Conservation (phyloP, 352 stramenopile genomes). For the Globisporangium takayamanum region DNA sequence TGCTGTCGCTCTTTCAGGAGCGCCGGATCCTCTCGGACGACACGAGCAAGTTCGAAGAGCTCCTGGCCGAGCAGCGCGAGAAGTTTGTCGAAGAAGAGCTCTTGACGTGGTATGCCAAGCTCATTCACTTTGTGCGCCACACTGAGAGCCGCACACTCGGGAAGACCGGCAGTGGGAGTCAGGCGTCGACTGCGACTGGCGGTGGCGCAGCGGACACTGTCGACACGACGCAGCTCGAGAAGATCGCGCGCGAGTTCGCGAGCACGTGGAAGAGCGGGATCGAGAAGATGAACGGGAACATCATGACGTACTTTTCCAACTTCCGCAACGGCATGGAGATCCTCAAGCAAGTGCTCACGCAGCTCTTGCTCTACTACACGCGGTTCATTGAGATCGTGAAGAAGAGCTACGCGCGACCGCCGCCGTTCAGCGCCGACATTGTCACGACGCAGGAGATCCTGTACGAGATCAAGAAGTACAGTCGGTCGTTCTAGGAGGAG, state of each 20-base stretch:
- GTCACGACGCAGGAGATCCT: constrained; percentile 95
- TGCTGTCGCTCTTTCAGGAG: constrained; percentile 94
- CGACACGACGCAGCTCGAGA: constrained; percentile 89
- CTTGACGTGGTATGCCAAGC: constrained; percentile 89
- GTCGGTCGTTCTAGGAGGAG: constrained; percentile 82
- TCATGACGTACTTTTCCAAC: constrained; percentile 97
- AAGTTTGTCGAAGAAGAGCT: constrained; percentile 97
- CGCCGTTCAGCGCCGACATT: constrained; percentile 91
- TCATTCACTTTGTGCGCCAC: constrained; percentile 97
- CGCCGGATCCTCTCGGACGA: constrained; percentile 92
- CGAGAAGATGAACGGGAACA: constrained; percentile 96
- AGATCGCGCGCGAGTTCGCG: constrained; percentile 94
- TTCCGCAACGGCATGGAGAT: constrained; percentile 99
- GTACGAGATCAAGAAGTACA: constrained; percentile 98
- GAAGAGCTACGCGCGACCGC: constrained; percentile 77
- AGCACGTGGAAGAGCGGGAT: constrained; percentile 94
- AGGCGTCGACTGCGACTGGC: not conserved
- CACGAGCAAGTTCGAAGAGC: constrained; percentile 91
- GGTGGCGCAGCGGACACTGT: constrained; percentile 26
- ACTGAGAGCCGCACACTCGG: constrained; percentile 83
- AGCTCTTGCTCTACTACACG: constrained; percentile 98
- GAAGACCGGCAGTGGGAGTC: constrained; percentile 1
- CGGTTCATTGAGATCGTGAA: constrained; percentile 97
- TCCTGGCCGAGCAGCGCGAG: constrained; percentile 91
- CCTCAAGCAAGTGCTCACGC: constrained; percentile 97